These are phyloP conservation scores for Phaeosphaeria sp. DNA, from an alignment of 2,329 filamentous ascomycete genomes.

Conservation along the genomic window DNA sequence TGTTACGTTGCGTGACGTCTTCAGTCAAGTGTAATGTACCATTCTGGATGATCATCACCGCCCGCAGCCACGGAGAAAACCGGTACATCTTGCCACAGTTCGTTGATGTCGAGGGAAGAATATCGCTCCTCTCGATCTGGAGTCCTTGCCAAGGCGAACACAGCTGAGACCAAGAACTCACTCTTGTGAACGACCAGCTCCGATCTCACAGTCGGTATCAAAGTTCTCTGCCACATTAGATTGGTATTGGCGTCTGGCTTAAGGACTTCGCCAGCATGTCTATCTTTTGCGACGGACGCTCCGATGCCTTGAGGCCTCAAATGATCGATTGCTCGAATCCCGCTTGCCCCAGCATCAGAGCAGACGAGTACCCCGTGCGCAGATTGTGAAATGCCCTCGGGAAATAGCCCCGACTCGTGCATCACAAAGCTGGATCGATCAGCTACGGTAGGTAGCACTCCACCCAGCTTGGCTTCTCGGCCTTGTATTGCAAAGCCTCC, in stretches of 20 bases:
- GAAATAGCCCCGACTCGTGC: slow-evolving; percentile 2
- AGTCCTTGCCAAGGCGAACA: slow-evolving; percentile 32
- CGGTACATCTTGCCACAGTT: slow-evolving; percentile 33
- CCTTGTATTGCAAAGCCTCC: slow-evolving; percentile 43
- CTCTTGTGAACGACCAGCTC: neutral
- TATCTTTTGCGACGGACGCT: neutral
- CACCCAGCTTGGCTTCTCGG: slow-evolving; percentile 23
- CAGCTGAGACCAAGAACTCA: slow-evolving; percentile 22
- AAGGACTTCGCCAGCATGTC: slow-evolving; percentile 17
- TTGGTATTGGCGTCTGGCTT: slow-evolving; percentile 47
- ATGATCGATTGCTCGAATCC: slow-evolving; percentile 20
- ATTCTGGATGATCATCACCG: neutral
- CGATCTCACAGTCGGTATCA: slow-evolving; percentile 33
- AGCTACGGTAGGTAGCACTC: slow-evolving; percentile 17
- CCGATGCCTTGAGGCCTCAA: neutral
- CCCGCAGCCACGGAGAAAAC: slow-evolving; percentile 3
- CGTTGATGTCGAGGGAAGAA: slow-evolving; percentile 15
- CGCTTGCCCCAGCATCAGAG: slow-evolving; percentile 38
- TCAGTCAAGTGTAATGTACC: slow-evolving; percentile 4
- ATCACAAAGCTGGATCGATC: neutral
- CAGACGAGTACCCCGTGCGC: slow-evolving; percentile 20
- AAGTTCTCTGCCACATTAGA: slow-evolving; percentile 41
- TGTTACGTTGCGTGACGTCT: too few relatives aligned
- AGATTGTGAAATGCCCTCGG: slow-evolving; percentile 26
- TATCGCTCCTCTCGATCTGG: slow-evolving; percentile 17